Conservation (phyloP, 371 early-diverging fungal species). For the Mortierella sp. region DNA sequence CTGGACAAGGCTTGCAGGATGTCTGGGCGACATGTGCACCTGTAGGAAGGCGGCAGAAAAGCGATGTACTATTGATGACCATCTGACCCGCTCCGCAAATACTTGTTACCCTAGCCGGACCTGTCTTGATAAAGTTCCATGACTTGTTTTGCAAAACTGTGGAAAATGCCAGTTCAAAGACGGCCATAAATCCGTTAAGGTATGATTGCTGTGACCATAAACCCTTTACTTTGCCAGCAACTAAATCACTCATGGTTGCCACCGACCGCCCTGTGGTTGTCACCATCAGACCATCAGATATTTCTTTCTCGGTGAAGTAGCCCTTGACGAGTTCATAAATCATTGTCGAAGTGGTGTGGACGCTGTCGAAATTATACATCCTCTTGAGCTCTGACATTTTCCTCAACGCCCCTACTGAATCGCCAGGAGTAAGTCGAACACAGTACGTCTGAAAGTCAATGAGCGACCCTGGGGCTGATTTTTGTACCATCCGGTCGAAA, state of each 20-base stretch:
- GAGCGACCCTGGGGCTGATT: background rate
- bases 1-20: constrained; percentile 26
- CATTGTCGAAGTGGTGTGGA: constrained; percentile 38
- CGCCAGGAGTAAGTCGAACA: constrained; percentile 23
- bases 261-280: constrained; percentile 42
- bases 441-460: constrained; percentile 21
- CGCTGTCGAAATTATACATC: constrained; percentile 30
- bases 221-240: constrained; percentile 17
- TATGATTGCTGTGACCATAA: constrained; percentile 56
- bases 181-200: constrained; percentile 49
- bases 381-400: constrained; percentile 7
- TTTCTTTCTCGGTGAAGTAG: constrained; percentile 7
- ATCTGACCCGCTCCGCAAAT: constrained; percentile 34
- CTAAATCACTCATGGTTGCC: constrained; percentile 21
- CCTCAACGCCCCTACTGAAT: constrained; percentile 18
- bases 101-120: constrained; percentile 23
- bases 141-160: constrained; percentile 40
- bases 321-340: constrained; percentile 43
- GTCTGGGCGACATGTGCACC: constrained; percentile 24
- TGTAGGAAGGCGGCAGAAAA: constrained; percentile 19
- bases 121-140: constrained; percentile 38
- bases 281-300: constrained; percentile 1
- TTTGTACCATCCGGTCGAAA: constrained; percentile 19
- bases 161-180: constrained; percentile 47
- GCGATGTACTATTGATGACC: constrained; percentile 9